Percentiles rank a stretch among this genome's conserved stretches.
phyloP scores from a whole-genome alignment of 352 stramenopile species.

The Phytophthora uliginosa region DNA sequence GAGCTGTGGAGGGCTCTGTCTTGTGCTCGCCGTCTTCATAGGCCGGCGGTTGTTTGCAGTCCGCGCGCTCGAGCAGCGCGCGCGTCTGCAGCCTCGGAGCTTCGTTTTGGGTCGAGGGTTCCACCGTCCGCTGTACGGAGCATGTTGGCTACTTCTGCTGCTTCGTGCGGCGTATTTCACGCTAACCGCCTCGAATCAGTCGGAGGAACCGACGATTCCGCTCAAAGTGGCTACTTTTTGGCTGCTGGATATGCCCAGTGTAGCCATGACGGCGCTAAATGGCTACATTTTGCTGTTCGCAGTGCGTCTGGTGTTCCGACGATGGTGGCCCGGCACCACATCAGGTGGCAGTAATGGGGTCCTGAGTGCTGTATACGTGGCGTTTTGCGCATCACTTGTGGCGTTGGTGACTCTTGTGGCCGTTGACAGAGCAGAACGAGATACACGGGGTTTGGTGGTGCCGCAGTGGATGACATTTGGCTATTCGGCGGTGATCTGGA shows the following conservation, averaged over 20 bases:
- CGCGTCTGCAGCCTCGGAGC: neutral
- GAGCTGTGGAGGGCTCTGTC: slow-evolving; percentile 18
- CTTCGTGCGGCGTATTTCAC: slow-evolving; percentile 38
- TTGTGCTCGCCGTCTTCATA: slow-evolving; percentile 19
- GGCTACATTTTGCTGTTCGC: slow-evolving; percentile 51
- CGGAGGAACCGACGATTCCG: neutral
- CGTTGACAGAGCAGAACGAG: slow-evolving; percentile 3
- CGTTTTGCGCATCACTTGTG: slow-evolving; percentile 28
- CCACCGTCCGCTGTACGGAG: slow-evolving; percentile 37
- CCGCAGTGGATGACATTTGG: slow-evolving; percentile 31
- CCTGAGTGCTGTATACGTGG: slow-evolving; percentile 19
- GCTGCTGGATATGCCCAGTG: slow-evolving; percentile 48
- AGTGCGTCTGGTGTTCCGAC: slow-evolving; percentile 26
- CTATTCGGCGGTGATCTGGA: slow-evolving; percentile 39
- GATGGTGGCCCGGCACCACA: slow-evolving; percentile 30
- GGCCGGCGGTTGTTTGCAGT: slow-evolving; percentile 20
- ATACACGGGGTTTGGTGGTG: slow-evolving; percentile 7
- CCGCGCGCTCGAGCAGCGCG: slow-evolving; percentile 19
- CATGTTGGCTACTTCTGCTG: slow-evolving; percentile 28
- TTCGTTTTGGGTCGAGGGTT: slow-evolving; percentile 40
- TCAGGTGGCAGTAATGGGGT: slow-evolving; percentile 1
- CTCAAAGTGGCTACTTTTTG: slow-evolving; percentile 35
- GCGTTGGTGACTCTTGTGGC: slow-evolving; percentile 27
- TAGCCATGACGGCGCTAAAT: slow-evolving; percentile 29
- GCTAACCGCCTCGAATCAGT: slow-evolving; percentile 8